Base-by-base conservation (phyloP, 2,329 filamentous ascomycete genomes). In the Colletotrichum lindemuthianum region DNA sequence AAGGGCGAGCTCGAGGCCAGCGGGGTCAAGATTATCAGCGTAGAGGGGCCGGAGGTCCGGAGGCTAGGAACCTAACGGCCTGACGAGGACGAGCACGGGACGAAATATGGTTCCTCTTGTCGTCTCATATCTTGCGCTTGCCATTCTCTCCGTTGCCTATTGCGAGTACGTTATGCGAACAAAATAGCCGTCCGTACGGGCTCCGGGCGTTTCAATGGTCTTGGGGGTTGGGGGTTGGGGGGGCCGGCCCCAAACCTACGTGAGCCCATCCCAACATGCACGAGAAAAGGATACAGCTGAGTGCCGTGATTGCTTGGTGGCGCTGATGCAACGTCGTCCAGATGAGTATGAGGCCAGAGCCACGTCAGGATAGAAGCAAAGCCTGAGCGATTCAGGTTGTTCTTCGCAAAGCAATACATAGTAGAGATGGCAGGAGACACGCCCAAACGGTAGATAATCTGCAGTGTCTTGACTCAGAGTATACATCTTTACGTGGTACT, bases 21-120 rank as follows among this genome's bases (percentile, higher is more conserved):
- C 11, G 92, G 91, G 1, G 88, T 95, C 39, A 78, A 73, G 49
- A 79, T 96, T 55, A 83, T 96, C 47, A 80, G 77, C 58, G 76
- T 85, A 65, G 79, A 85, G 41, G 83, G 86, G 7, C 77, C 79
- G 50, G 86, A 90, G 75, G 79, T 92, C 40, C 75, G 74, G 68
- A 80, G 79, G 73, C 78, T 90, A 49, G 54, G 33, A 43, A n/a
- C n/a, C n/a, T n/a, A n/a, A 36, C 51, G 37, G 48, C 39, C 34
- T 24, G 39, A 37, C 51, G 56, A 45, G 60, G 37, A 54, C 60
- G 63, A 65, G 58, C 40, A 59, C 36, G 40, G 51, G 47, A 39
- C 15, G n/a, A 43, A 48, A 36, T 24, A 33, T 43, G 32, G 24
- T 61, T 49, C 34, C 36, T 16, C 6, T 36, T 37, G 34, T 24